Percentiles rank a stretch among this genome's conserved stretches.
These are phyloP conservation scores for Pythium monospermum DNA, from an alignment of 352 stramenopile genomes.

Conservation along the genomic window DNA sequence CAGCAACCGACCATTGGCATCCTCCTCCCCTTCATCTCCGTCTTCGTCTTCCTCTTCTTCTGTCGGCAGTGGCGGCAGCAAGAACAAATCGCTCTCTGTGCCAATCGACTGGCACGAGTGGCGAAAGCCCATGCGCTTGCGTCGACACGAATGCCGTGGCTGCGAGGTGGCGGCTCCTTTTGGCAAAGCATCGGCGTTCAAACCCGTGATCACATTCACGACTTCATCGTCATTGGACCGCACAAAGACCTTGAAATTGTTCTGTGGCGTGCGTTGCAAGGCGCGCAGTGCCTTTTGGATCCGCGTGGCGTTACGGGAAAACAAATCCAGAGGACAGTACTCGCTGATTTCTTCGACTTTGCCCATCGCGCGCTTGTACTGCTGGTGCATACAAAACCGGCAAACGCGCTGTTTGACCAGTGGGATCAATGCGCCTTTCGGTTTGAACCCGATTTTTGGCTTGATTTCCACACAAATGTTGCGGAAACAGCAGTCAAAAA, in stretches of 20 bases:
- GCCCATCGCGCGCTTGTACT: slow-evolving; percentile 66
- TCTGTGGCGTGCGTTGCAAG: slow-evolving; percentile 80
- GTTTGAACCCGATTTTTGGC: slow-evolving; percentile 82
- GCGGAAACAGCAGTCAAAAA: slow-evolving; percentile 83
- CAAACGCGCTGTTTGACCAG: slow-evolving; percentile 59
- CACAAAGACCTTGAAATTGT: slow-evolving; percentile 89
- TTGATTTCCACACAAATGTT: slow-evolving; percentile 88
- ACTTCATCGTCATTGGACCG: slow-evolving; percentile 72
- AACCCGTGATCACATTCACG: slow-evolving; percentile 70
- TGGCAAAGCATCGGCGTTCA: slow-evolving; percentile 60
- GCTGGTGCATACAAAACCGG: slow-evolving; percentile 88
- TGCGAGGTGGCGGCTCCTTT: slow-evolving; percentile 67
- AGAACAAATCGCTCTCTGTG: slow-evolving; percentile 37
- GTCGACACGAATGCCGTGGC: slow-evolving; percentile 56
- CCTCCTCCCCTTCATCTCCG: too few species aligned
- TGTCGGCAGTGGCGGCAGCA: too few species aligned
- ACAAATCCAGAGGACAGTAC: slow-evolving; percentile 82
- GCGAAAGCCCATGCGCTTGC: slow-evolving; percentile 71
- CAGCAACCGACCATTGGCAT: slow-evolving; percentile 32
- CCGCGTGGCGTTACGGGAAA: slow-evolving; percentile 53
- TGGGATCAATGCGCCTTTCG: slow-evolving; percentile 44
- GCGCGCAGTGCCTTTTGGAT: slow-evolving; percentile 56
- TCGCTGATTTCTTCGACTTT: slow-evolving; percentile 81
- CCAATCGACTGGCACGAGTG: slow-evolving; percentile 74
- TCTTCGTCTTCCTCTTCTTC: too few species aligned